Percentiles rank a stretch among this genome's conserved stretches.
These are phyloP conservation scores for Musa troglodytarum DNA, from an alignment of 176 grass and related monocot genomes.

Conservation along the genomic window DNA sequence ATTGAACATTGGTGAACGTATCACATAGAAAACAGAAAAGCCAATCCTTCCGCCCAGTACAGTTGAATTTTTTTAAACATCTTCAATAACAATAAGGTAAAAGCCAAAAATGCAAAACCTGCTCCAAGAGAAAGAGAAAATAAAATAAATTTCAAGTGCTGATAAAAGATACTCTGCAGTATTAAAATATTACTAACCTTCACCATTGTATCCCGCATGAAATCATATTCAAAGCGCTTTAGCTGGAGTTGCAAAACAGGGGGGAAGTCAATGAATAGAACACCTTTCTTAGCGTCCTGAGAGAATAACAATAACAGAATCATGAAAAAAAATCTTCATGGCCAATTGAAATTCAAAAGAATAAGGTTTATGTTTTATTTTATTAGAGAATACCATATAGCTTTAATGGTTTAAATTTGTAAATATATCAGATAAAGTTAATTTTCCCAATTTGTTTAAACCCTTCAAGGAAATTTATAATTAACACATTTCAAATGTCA, in stretches of 20 bases:
- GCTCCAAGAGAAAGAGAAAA: background rate
- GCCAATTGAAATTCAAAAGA: background rate
- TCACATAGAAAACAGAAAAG: too few relatives aligned
- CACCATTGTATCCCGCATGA: conserved; percentile 4
- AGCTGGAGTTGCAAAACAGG: conserved; percentile 12
- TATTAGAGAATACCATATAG: background rate
- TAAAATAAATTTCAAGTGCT: background rate
- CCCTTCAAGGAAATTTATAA: too few relatives aligned
- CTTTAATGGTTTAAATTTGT: too few relatives aligned
- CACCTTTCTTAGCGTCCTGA: conserved; percentile 9
- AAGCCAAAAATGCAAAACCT: background rate
- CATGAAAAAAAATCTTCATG: background rate
- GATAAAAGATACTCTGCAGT: too few relatives aligned
- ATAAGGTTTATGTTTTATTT: background rate
- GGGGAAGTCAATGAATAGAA: conserved; percentile 11
- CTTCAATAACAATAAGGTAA: background rate
- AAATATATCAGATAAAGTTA: too few relatives aligned
- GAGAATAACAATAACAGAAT: background rate
- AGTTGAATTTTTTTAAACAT: too few relatives aligned
- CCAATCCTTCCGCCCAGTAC: too few relatives aligned
- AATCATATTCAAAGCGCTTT: conserved; percentile 11
- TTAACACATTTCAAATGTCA: too few relatives aligned
- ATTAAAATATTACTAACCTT: background rate
- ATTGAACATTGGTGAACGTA: too few relatives aligned
- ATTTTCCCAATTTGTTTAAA: too few relatives aligned